phyloP scores from a whole-genome alignment of 768 basidiomycete genomes.

The Pulveroboletus frians region DNA sequence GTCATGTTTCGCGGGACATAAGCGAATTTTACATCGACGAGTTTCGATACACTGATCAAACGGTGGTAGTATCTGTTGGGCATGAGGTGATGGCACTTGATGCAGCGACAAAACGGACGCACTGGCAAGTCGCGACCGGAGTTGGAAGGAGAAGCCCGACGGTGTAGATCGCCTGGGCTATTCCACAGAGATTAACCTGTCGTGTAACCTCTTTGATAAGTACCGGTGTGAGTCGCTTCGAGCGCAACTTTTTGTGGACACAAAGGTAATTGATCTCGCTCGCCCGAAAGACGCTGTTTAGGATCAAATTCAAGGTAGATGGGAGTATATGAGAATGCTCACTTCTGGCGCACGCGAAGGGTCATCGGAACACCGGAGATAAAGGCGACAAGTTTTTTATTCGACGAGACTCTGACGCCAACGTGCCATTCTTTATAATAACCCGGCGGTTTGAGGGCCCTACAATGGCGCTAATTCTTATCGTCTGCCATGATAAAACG shows the following conservation, averaged over 20 bases:
- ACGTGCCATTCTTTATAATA: constrained; percentile 94
- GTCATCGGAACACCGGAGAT: constrained; percentile 89
- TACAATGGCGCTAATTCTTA: constrained; percentile 26
- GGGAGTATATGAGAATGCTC: constrained; percentile 25
- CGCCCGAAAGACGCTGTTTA: constrained; percentile 54
- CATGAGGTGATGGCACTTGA: constrained; percentile 4
- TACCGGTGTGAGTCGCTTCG: constrained; percentile 91
- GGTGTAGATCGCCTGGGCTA: constrained; percentile 98
- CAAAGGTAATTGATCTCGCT: constrained; percentile 98
- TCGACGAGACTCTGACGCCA: constrained; percentile 86
- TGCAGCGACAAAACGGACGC: constrained; percentile 20
- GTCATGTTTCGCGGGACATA: constrained; percentile 83
- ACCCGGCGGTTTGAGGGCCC: constrained; percentile 93
- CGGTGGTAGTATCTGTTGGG: constrained; percentile 81
- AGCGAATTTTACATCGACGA: constrained; percentile 88
- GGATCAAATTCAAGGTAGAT: constrained; percentile 4
- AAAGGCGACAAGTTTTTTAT: constrained; percentile 92
- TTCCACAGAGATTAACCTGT: constrained; percentile 79
- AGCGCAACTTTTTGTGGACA: constrained; percentile 94
- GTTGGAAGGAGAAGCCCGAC: constrained; percentile 92
- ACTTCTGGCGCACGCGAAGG: constrained; percentile 83
- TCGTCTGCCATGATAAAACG: background rate
- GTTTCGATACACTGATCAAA: constrained; percentile 84
- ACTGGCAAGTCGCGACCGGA: constrained; percentile 83
- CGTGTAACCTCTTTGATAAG: constrained; percentile 97